Percentiles rank a stretch among this genome's conserved stretches.
Conservation (phyloP, 371 early-diverging fungal species). For the Dichotomocladium elegans region DNA sequence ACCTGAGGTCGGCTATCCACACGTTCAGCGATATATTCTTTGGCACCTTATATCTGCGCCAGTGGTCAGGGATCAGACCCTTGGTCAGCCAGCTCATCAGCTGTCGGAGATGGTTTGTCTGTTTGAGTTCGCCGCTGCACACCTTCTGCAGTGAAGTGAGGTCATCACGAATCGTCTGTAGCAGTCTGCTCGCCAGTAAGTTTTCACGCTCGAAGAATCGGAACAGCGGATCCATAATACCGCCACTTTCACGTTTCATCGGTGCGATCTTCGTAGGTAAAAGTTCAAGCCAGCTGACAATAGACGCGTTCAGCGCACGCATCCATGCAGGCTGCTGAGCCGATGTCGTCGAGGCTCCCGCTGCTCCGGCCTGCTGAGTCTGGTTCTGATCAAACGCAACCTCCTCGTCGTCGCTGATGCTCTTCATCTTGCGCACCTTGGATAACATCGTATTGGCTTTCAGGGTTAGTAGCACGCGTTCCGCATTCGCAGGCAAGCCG, state of each 20-base stretch:
- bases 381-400: slow-evolving; percentile 41
- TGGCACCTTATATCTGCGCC: slow-evolving; percentile 78
- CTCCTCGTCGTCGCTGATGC: slow-evolving; percentile 81
- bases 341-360: slow-evolving; percentile 5
- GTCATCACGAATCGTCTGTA: slow-evolving; percentile 65
- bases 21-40: slow-evolving; percentile 50
- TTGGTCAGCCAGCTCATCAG: slow-evolving; percentile 67
- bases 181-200: slow-evolving; percentile 57
- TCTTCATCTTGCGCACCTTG: slow-evolving; percentile 85
- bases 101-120: slow-evolving; percentile 80
- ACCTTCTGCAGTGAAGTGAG: slow-evolving; percentile 59
- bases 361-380: slow-evolving; percentile 32
- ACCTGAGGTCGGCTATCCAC: slow-evolving; percentile 75
- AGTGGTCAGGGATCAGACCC: slow-evolving; percentile 74
- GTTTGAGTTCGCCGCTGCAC: slow-evolving; percentile 76
- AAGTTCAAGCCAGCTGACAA: slow-evolving; percentile 55
- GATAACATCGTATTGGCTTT: slow-evolving; percentile 72
- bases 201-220: slow-evolving; percentile 86
- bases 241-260: slow-evolving; percentile 37
- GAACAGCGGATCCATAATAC: slow-evolving; percentile 68
- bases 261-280: slow-evolving; percentile 56
- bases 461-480: slow-evolving; percentile 80
- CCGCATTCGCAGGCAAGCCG: slow-evolving; percentile 93
- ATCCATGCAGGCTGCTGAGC: slow-evolving; percentile 72
- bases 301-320: slow-evolving; percentile 56